Base-by-base conservation (phyloP, 2,329 filamentous ascomycete genomes). In the Cryoendolithus antarcticus region DNA sequence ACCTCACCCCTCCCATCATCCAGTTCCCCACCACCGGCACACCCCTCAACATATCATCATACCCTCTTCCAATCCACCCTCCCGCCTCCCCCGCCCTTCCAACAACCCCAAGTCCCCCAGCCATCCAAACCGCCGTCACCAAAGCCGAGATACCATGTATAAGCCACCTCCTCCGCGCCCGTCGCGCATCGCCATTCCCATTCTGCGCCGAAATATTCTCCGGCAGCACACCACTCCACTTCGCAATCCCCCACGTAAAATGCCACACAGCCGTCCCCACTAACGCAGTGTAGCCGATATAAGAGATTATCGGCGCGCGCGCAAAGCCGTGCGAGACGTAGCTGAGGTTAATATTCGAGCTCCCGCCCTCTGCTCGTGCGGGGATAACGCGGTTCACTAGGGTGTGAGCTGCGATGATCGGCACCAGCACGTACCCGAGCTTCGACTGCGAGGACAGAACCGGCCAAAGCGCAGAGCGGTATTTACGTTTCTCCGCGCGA, bases 301-400 rank as follows among this genome's bases (percentile, higher is more conserved):
- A 81, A n/a, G 82, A 75, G 6, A 80, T 58, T 2, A 70, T 48
- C 0, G 80, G 77, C 52, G 84, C 80, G 9, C 75, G 71, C 24
- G 82, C 77, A 55, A 95, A 91, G 2, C 84, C 85, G 61, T 96
- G 88, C 9, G 80, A 76, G 6, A 95, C 79, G 58, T 83, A 96
- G 9, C 76, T 79, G 9, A 96, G 66, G 1, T 84, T 83, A 31
- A 95, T 79, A 39, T 89, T 80, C n/a, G 84, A 83, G 52, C 79
- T 86, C 43, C 88, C 86, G 5, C 88, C 88, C 39, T 93, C 83
- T 33, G 86, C 72, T 21, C 75, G 66, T 28, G 88, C 61, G 2
- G 91, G 89, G 19, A 93, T 66, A 2, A 76, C 62, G 28, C 89
- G 75, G 58, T 93, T 93, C 42, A 86, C 69, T 45, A 78, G 73